phyloP scores from a whole-genome alignment of 108 stramenopile genomes.

The Fragilaria crotonensis region DNA sequence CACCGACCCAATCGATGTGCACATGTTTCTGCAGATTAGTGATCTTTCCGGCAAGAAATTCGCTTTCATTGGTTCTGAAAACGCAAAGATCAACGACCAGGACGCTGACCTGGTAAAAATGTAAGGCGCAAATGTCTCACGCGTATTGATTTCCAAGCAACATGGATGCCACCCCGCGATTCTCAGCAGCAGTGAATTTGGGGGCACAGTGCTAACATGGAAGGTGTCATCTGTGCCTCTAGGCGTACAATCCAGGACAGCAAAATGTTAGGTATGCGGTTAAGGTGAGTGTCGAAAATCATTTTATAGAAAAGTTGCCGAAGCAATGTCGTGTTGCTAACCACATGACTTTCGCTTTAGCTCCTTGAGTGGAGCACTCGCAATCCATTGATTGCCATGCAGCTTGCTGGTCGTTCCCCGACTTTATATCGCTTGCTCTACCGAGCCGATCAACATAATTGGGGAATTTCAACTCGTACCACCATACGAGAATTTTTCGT shows the following conservation, averaged over 20 bases:
- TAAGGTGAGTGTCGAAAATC: no score
- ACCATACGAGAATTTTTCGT: no score
- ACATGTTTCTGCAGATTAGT: conserved; percentile 65
- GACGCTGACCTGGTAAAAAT: conserved; percentile 89
- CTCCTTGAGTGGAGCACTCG: conserved; percentile 98
- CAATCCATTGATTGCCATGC: conserved; percentile 92
- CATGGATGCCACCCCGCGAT: conserved; percentile 89
- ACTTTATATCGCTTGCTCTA: no score
- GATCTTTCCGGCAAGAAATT: conserved; percentile 86
- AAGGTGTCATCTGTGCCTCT: conserved; percentile 96
- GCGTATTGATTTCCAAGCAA: conserved; percentile 87
- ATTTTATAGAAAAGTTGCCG: no score
- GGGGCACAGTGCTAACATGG: conserved; percentile 99
- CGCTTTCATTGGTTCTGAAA: conserved; percentile 88
- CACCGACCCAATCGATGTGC: conserved; percentile 95
- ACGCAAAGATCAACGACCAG: conserved; percentile 95
- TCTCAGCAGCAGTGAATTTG: conserved; percentile 87
- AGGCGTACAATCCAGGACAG: conserved; percentile 85
- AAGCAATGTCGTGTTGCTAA: no score
- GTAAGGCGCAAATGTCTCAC: conserved; percentile 76
- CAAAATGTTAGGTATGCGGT: conserved; percentile 51
- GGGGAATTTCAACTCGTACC: no score
- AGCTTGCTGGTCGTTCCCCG: conserved; percentile 63
- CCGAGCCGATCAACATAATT: no score
- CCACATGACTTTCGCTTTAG: no score